Base-by-base conservation (phyloP, 192 early-diverging fungal genomes). In the Spizellomyces punctatus region DNA sequence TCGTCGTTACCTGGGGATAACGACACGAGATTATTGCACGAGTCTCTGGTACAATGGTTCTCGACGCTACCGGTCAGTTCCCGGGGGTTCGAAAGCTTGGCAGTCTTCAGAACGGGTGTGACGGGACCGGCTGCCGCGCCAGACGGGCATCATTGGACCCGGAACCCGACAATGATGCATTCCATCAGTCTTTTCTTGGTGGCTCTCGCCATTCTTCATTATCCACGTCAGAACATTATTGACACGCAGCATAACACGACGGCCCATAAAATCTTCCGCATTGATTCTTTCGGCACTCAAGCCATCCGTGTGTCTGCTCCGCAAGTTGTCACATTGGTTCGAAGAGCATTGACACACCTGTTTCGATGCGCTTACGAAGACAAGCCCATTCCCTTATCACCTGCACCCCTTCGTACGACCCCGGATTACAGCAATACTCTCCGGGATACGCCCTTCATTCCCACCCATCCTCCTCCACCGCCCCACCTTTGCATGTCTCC, bases 31-130 rank as follows among this genome's bases (percentile, higher is more conserved):
- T 22, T 21, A 36, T 48, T 74, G 54, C 72, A 74, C 58, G 72
- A 74, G 12, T 16, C 58, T 5, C 43, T 74, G 43, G 45, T 74
- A 27, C 42, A 47, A 21, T 74, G 72, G 72, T 61, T 55, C 55
- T n/a, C n/a, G 10, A 21, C 55, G 9, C 48, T 74, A 17, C 72
- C 64, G 4, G 41, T 54, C 6, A 19, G 58, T 6, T 43, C 12
- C 5, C 63, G 72, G 44, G 47, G 49, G 7, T 74, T 67, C 27
- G 64, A 67, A n/a, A 47, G 41, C 0, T 55, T 74, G 6, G 58
- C 57, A 7, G 43, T 41, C 41, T 74, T 74, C 63, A 61, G 71
- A 17, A 46, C 43, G 6, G 16, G 44, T 27, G 41, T 47, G 14
- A 22, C 71, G 16, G 45, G 16, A 27, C 58, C 60, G 17, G 19